Base-by-base conservation (phyloP, 768 basidiomycete species). In the Pleurotus eryngii region DNA sequence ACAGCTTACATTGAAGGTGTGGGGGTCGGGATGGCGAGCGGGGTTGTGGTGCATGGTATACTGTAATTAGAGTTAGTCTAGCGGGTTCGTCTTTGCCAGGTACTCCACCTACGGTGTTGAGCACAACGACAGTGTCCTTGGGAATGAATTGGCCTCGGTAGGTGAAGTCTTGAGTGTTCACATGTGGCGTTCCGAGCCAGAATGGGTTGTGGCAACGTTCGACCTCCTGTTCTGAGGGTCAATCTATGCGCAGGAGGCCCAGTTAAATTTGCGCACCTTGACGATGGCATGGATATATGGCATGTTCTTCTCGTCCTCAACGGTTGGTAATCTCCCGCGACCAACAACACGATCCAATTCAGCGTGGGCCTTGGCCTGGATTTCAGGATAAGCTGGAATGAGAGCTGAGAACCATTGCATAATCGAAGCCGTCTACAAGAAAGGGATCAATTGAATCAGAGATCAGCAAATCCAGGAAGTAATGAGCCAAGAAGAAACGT, bases 81-180 rank as follows among this genome's bases (percentile, higher is more conserved):
- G 9, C 8, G 8, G 30, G 30, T 3, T 9, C 7, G 24, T 9
- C 8, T 46, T 61, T 60, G 46, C 66, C 63, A 45, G 57, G 37
- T 7, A 20, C 48, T 1, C 46, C 2, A 17, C 65, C 57, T 61
- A 70, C 72, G 3, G 70, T 69, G 60, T 79, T 78, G 26, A 74
- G 54, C n/a, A 79, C 63, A 1, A 79, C 51, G 17, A 73, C 70
- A 0, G 74, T 70, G 35, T 74, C 69, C 54, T 73, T 74, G 0
- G 77, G 76, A 35, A 79, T 74, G 58, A 70, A 73, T 51, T 72
- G 62, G 12, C 75, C 76, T 4, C 66, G 63, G 59, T 77, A 79
- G 0, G 69, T 72, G 61, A 76, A 75, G 59, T 78, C 76, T 30
- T 74, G 61, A 2, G 65, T 69, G 42, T 66, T 67, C n/a, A 65